phyloP scores from a whole-genome alignment of 2,329 filamentous ascomycete genomes.

The Cercospora sesami region DNA sequence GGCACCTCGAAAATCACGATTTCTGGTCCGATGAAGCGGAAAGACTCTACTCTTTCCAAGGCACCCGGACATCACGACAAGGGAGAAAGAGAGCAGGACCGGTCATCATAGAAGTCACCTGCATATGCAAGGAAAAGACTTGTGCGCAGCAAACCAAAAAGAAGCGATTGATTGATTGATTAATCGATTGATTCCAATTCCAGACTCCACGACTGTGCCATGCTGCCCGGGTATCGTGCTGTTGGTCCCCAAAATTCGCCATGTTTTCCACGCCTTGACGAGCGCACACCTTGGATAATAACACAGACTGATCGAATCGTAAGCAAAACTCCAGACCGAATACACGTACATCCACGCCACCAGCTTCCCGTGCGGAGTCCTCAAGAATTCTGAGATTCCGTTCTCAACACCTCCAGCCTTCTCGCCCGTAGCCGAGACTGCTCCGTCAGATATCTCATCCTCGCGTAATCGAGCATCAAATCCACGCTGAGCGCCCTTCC shows the following conservation, averaged over 20 bases:
- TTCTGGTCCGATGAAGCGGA: background rate
- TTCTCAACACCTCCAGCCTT: conserved; percentile 1
- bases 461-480: conserved; percentile 1
- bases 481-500: conserved; percentile 6
- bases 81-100: background rate
- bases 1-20: background rate
- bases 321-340: background rate
- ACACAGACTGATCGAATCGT: background rate
- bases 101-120: background rate
- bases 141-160: background rate
- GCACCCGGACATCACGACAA: background rate
- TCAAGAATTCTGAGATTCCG: background rate
- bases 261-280: background rate
- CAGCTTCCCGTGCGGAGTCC: background rate
- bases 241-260: background rate
- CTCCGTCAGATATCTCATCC: conserved; percentile 1
- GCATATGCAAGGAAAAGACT: background rate
- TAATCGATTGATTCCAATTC: background rate
- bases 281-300: background rate
- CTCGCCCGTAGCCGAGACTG: conserved; percentile 4
- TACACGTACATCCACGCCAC: background rate
- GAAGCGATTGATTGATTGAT: background rate
- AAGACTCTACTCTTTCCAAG: background rate
- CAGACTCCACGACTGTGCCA: background rate
- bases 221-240: background rate